These are phyloP conservation scores for Triticum turgidum DNA, from an alignment of 176 grass and related monocot species.

Conservation along the genomic window DNA sequence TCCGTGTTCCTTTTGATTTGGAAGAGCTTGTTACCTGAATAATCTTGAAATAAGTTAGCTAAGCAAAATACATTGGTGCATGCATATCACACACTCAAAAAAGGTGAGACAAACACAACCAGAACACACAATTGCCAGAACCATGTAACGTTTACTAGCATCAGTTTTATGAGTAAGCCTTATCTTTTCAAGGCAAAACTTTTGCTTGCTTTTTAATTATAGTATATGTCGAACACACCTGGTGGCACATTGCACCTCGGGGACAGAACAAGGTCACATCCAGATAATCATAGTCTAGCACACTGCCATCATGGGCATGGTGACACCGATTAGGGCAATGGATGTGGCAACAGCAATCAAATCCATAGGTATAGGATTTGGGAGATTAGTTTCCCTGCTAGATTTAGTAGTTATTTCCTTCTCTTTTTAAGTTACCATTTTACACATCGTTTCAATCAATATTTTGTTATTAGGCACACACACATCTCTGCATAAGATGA, in stretches of 20 bases:
- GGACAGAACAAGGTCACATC: background rate
- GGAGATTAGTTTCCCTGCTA: background rate
- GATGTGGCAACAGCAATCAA: background rate
- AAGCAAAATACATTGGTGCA: background rate
- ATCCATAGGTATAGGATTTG: background rate
- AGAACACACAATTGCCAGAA: background rate
- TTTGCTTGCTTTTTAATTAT: background rate
- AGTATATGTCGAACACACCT: background rate
- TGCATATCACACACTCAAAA: slow-evolving; percentile 8
- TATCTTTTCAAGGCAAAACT: background rate
- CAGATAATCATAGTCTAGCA: background rate
- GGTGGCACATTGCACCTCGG: background rate
- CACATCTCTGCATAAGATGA: background rate
- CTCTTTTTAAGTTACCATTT: background rate
- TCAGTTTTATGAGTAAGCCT: background rate
- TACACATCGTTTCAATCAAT: background rate
- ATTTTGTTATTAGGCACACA: background rate
- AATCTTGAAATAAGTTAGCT: slow-evolving; percentile 27
- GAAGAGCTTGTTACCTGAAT: slow-evolving; percentile 44
- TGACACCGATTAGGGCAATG: background rate
- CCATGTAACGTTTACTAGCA: background rate
- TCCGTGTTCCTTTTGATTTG: slow-evolving; percentile 52
- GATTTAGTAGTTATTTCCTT: background rate
- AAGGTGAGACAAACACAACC: slow-evolving; percentile 1
- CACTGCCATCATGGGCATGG: background rate